These are phyloP conservation scores for Cicer chorassanicum DNA, from an alignment of 306 rosid genomes.

Conservation along the genomic window DNA sequence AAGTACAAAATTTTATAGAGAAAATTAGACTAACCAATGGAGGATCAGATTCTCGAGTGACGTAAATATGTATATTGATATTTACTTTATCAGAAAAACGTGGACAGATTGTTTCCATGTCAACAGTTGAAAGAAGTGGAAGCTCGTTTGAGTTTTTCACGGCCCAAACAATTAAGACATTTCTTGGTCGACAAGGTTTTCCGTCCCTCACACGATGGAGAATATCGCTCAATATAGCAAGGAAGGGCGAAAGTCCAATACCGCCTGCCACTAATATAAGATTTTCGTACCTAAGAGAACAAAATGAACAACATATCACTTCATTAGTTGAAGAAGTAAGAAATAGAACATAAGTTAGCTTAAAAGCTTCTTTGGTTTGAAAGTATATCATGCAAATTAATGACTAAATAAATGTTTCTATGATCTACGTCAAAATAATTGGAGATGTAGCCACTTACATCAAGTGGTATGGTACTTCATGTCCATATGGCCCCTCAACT, in stretches of 20 bases:
- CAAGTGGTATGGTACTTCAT: conserved; percentile 84
- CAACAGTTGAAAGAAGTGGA: conserved; percentile 74
- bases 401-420: conserved; percentile 15
- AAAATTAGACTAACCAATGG: conserved; percentile 66
- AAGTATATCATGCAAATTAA: conserved; percentile 26
- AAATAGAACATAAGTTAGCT: conserved; percentile 13
- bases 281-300: conserved; percentile 75
- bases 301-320: conserved; percentile 26
- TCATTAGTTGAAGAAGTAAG: conserved; percentile 30
- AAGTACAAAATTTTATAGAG: conserved; percentile 12
- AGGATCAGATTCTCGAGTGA: conserved; percentile 83
- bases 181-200: conserved; percentile 70
- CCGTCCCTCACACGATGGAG: conserved; percentile 78
- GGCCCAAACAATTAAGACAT: conserved; percentile 82
- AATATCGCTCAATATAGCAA: conserved; percentile 86
- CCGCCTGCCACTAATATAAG: conserved; percentile 95
- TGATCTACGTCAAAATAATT: conserved; percentile 22
- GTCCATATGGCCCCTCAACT: conserved; percentile 97
- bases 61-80: conserved; percentile 62
- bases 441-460: conserved; percentile 56
- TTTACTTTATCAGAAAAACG: conserved; percentile 61
- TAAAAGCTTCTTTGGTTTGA: neutral
- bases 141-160: conserved; percentile 78
- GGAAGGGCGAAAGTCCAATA: conserved; percentile 91
- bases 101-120: conserved; percentile 76